Evolutionary conservation across 139 green algal species (phyloP).

Genomic region (Pedinophyceae sp.): DNA sequence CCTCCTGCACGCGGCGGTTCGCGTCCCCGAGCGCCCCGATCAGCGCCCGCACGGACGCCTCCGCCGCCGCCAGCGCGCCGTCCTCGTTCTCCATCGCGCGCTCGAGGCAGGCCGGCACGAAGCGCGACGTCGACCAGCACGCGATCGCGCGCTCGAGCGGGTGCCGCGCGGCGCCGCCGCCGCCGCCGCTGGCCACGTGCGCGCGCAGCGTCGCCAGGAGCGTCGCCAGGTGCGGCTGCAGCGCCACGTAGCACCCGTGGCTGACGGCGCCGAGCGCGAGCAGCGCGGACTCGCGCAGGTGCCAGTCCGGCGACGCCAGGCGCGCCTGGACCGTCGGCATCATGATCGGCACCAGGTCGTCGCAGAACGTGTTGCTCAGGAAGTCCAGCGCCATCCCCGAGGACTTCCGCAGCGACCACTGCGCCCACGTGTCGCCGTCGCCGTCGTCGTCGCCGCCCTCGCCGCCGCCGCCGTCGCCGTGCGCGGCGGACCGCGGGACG

Average conservation of each 20-base stretch:
- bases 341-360: constrained; percentile 79
- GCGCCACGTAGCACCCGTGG: constrained; percentile 67
- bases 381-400: constrained; percentile 21
- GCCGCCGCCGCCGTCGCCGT: constrained; percentile 4
- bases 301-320: constrained; percentile 46
- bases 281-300: constrained; percentile 63
- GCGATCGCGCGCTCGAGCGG: not conserved
- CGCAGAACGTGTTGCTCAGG: too few species aligned
- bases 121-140: not conserved
- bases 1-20: constrained; percentile 79
- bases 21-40: too few species aligned
- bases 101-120: too few species aligned
- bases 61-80: too few species aligned
- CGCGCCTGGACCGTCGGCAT: constrained; percentile 72
- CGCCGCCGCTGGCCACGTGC: not conserved
- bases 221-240: constrained; percentile 44
- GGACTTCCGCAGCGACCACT: constrained; percentile 4
- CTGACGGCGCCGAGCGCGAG: constrained; percentile 76
- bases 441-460: constrained; percentile 1
- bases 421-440: not conserved
- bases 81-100: too few species aligned
- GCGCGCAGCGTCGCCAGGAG: constrained; percentile 16
- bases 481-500: constrained; percentile 58
- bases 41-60: too few species aligned
- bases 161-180: not conserved